These are phyloP conservation scores for Claviceps digitariae DNA, from an alignment of 2,329 filamentous ascomycete genomes.

Conservation along the genomic window DNA sequence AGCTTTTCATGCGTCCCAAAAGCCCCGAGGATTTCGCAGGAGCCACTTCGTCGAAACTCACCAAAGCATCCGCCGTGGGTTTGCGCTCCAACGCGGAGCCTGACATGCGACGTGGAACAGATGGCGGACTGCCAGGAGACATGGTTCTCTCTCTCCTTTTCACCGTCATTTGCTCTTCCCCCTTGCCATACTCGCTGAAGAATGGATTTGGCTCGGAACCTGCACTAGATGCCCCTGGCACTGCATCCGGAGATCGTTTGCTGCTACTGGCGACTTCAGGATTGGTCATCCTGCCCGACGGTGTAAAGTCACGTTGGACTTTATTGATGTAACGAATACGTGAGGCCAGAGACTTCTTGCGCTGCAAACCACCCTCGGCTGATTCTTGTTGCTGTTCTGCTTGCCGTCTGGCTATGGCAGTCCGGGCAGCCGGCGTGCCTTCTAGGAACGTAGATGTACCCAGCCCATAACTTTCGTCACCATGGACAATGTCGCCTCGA, in stretches of 20 bases:
- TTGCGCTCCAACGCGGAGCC: conserved; percentile 46
- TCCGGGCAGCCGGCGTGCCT: conserved; percentile 73
- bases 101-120: conserved; percentile 24
- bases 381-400: conserved; percentile 52
- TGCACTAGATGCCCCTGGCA: conserved; percentile 19
- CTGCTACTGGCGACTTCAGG: conserved; percentile 33
- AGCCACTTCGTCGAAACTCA: conserved; percentile 26
- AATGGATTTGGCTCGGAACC: conserved; percentile 54
- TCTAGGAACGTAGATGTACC: conserved; percentile 95
- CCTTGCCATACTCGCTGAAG: conserved; percentile 61
- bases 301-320: conserved; percentile 44
- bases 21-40: conserved; percentile 45
- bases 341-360: conserved; percentile 92
- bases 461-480: conserved; percentile 68
- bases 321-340: conserved; percentile 76
- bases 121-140: conserved; percentile 46
- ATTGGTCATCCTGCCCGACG: conserved; percentile 45
- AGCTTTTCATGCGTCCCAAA: conserved; percentile 65
- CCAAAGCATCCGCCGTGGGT: conserved; percentile 43
- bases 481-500: conserved; percentile 63
- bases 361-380: conserved; percentile 48
- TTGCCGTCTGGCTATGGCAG: conserved; percentile 63
- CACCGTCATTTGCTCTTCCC: conserved; percentile 37
- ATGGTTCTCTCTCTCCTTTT: conserved; percentile 24
- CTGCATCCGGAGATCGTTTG: conserved; percentile 26